These are phyloP conservation scores for Fusarium oxysporum DNA, from an alignment of 2,329 filamentous ascomycete species.

Conservation along the genomic window DNA sequence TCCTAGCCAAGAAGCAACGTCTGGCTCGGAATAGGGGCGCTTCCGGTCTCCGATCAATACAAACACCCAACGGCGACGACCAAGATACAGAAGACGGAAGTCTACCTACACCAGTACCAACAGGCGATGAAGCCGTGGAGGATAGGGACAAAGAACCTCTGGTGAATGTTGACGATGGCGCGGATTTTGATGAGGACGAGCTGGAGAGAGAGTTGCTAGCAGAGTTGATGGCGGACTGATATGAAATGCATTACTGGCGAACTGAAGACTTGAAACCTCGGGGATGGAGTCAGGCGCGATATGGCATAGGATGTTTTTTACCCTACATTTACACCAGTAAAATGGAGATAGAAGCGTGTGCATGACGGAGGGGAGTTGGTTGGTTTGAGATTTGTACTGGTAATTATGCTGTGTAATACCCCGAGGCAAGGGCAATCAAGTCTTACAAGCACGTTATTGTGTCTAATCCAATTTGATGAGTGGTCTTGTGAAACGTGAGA, in stretches of 20 bases:
- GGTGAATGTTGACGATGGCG: slow-evolving; percentile 46
- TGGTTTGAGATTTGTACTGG: slow-evolving; percentile 5
- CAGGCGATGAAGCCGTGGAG: slow-evolving; percentile 48
- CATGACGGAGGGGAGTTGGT: slow-evolving; percentile 9
- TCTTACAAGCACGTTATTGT: neutral
- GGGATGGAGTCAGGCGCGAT: slow-evolving; percentile 2
- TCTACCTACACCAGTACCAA: slow-evolving; percentile 56
- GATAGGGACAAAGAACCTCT: slow-evolving; percentile 47
- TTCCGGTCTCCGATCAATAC: slow-evolving; percentile 60
- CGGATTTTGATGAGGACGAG: slow-evolving; percentile 65
- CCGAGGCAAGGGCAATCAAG: slow-evolving; percentile 28
- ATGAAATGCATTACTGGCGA: slow-evolving; percentile 64
- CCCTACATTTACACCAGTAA: neutral
- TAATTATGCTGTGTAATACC: slow-evolving; percentile 23
- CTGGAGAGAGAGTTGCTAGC: slow-evolving; percentile 73
- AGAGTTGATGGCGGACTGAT: slow-evolving; percentile 61
- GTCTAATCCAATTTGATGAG: neutral
- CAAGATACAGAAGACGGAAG: slow-evolving; percentile 50
- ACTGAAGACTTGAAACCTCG: slow-evolving; percentile 36
- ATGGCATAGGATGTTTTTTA: neutral
- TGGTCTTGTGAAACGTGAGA: neutral
- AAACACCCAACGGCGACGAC: slow-evolving; percentile 54
- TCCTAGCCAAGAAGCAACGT: slow-evolving; percentile 64
- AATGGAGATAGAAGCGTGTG: slow-evolving; percentile 24
- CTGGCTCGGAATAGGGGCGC: slow-evolving; percentile 58